Percentiles rank a stretch among this genome's conserved stretches.
Evolutionary conservation across 495 filamentous ascomycete species (phyloP).

Genomic region (Hypoxylon lenormandii): DNA sequence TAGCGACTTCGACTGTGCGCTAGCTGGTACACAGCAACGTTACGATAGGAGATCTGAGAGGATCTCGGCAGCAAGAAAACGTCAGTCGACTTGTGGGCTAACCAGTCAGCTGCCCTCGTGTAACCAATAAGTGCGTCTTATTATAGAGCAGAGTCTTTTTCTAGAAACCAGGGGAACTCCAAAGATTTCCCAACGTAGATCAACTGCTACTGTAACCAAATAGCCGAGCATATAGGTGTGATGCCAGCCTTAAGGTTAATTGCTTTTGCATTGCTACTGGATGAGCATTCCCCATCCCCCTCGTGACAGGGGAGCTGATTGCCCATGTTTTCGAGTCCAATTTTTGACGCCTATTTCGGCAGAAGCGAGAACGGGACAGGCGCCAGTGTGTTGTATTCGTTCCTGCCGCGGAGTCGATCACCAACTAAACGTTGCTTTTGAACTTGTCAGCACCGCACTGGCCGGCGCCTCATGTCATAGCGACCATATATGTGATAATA

Average conservation of each 20-base stretch:
- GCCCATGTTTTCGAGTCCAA: constrained; percentile 16
- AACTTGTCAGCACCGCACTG: constrained; percentile 45
- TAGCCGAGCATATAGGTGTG: constrained; percentile 40
- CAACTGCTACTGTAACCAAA: constrained; percentile 39
- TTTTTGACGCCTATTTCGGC: constrained; percentile 48
- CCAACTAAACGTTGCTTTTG: constrained; percentile 41
- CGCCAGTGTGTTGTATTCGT: constrained; percentile 38
- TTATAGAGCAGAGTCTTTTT: constrained; percentile 33
- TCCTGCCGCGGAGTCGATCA: constrained; percentile 40
- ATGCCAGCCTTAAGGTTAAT: constrained; percentile 44
- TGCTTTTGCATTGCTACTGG: constrained; percentile 21
- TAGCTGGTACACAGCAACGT: constrained; percentile 43
- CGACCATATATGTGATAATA: constrained; percentile 31
- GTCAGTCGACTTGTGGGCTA: constrained; percentile 38
- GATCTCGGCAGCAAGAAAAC: constrained; percentile 36
- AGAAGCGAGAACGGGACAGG: constrained; percentile 35
- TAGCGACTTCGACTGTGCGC: constrained; percentile 26
- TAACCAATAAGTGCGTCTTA: constrained; percentile 37
- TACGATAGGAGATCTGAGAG: constrained; percentile 43
- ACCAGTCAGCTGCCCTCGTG: constrained; percentile 33
- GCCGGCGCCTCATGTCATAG: constrained; percentile 33
- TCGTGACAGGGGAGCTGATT: constrained; percentile 17
- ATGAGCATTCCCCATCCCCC: not conserved
- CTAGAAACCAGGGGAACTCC: constrained; percentile 38
- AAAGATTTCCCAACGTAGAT: constrained; percentile 38